Percentiles rank a stretch among this genome's conserved stretches.
These are phyloP conservation scores for Gymnopus androsaceus DNA, from an alignment of 1,284 basidiomycete genomes.

Conservation along the genomic window DNA sequence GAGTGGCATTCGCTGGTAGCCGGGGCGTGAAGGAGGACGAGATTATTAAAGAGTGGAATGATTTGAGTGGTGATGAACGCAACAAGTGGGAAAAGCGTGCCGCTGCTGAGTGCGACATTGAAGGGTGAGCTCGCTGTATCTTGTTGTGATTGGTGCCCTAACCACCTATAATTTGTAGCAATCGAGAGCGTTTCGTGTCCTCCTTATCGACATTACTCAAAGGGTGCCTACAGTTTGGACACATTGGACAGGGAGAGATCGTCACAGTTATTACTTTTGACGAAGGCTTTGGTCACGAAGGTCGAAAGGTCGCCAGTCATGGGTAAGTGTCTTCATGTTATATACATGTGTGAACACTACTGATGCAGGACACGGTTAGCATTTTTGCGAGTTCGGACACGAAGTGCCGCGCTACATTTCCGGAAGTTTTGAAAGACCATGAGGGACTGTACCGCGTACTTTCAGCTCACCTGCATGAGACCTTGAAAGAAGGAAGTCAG, in stretches of 20 bases:
- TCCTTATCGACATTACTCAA: not conserved
- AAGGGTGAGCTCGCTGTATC: not conserved
- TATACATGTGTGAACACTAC: not conserved
- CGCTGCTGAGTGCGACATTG: not conserved
- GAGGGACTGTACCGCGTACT: not conserved
- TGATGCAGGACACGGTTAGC: not conserved
- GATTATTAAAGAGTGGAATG: not conserved
- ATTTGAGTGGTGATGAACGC: not conserved
- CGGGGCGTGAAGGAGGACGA: not conserved
- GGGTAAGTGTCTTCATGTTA: not conserved
- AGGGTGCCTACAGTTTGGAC: not conserved
- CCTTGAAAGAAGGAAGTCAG: not conserved
- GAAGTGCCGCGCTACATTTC: not conserved
- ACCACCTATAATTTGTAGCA: not conserved
- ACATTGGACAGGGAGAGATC: not conserved
- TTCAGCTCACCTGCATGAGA: not conserved
- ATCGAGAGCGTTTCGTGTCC: not conserved
- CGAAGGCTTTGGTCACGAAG: not conserved
- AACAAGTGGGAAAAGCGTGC: not conserved
- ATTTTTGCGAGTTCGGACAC: not conserved
- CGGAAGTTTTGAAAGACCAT: not conserved
- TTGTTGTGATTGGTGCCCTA: no score
- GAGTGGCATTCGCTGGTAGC: not conserved
- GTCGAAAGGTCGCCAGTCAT: not conserved
- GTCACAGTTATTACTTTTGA: not conserved